Evolutionary conservation across 345 rosid genomes (phyloP).

Genomic region (Passiflora organensis): DNA sequence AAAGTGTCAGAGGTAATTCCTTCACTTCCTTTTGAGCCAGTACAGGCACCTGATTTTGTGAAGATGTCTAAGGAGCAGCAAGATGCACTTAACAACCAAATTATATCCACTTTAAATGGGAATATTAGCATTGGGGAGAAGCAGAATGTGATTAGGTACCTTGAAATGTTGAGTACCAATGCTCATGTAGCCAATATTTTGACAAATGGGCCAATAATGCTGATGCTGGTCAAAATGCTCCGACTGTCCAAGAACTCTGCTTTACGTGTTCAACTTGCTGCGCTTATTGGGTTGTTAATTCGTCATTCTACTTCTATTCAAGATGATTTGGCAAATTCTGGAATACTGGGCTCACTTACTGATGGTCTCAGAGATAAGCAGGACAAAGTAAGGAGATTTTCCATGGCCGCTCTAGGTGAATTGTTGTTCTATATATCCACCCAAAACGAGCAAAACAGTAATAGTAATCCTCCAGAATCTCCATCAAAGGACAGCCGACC

Average conservation of each 20-base stretch:
- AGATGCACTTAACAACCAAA: conserved; percentile 53
- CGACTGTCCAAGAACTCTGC: conserved; percentile 77
- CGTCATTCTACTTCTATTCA: conserved; percentile 85
- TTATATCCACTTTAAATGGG: conserved; percentile 56
- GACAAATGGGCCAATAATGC: conserved; percentile 94
- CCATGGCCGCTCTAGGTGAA: conserved; percentile 98
- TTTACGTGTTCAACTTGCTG: conserved; percentile 88
- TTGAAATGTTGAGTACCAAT: conserved; percentile 80
- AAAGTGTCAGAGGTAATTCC: conserved; percentile 54
- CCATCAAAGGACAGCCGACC: conserved; percentile 73
- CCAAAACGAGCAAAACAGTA: conserved; percentile 69
- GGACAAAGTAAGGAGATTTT: conserved; percentile 91
- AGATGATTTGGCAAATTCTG: conserved; percentile 86
- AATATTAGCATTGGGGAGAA: conserved; percentile 71
- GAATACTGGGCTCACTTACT: conserved; percentile 77
- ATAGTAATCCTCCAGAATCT: conserved; percentile 61
- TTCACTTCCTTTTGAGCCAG: conserved; percentile 71
- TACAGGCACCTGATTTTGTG: conserved; percentile 64
- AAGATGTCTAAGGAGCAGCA: conserved; percentile 76
- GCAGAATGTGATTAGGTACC: conserved; percentile 81
- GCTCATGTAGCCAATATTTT: conserved; percentile 84
- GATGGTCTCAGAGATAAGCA: conserved; percentile 90
- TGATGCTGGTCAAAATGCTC: conserved; percentile 84
- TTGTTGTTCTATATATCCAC: conserved; percentile 91
- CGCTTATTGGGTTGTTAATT: conserved; percentile 82